Base-by-base conservation (phyloP, 2,329 filamentous ascomycete genomes). In the Pseudopithomyces maydicus region DNA sequence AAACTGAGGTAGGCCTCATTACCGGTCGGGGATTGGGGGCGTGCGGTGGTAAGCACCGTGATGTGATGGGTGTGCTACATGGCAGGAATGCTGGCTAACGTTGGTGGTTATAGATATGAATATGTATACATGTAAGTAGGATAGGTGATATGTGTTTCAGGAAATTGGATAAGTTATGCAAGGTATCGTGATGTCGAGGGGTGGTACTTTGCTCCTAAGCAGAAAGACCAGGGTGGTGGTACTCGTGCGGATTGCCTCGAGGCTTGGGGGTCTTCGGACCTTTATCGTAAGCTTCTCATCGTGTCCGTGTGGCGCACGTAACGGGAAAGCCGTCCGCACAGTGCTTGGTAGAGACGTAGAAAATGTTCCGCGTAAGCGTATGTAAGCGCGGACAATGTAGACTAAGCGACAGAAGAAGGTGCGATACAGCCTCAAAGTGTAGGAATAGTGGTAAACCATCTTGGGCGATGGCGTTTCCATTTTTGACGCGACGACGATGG, bases 261-360 rank as follows among this genome's bases (percentile, higher is more conserved):
- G 35, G 17, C 12, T n/a, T 19, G 43, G 23, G 6, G 45, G 29
- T 33, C n/a, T 11, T 29, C 22, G 17, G 20, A 41, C 39, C 26
- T 26, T 46, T 29, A 19, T 32, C 7, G 46, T 43, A 44, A 45
- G 39, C 38, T 26, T 32, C 29, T 44, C 6, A 11, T 32, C 29
- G 14, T 41, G 14, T 44, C 45, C 45, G 38, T 36, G 38, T 22
- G 23, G 32, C 22, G 35, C n/a, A 33, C 43, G 45, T 14, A 50
- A 55, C 20, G 29, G 53, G 52, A 29, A 43, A 36, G 23, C 35
- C 53, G 46, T 48, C 45, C 52, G 52, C 35, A 22, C 26, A 7
- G 14, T 43, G 15, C 15, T 19, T 10, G 17, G 20, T 15, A 26
- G 15, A 41, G 26, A 35, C 32, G 44, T 20, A 48, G 10, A 22